Evolutionary conservation across 495 filamentous ascomycete genomes (phyloP).

Genomic region (Neurospora sp.): DNA sequence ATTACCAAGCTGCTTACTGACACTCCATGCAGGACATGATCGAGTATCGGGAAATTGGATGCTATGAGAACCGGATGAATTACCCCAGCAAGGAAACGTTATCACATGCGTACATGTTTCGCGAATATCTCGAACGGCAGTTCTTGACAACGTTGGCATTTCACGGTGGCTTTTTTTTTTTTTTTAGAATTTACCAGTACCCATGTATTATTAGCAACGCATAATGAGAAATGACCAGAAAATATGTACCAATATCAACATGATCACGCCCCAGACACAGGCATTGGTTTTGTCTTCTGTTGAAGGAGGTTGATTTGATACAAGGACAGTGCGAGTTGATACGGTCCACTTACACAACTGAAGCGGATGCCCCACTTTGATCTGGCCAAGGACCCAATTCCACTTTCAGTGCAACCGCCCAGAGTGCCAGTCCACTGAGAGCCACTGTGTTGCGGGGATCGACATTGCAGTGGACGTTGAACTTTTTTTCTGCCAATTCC

Average conservation of each 20-base stretch:
- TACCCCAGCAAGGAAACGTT: neutral
- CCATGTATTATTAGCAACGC: neutral
- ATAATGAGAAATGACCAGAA: neutral
- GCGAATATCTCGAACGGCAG: neutral
- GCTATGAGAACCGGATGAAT: neutral
- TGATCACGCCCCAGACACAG: neutral
- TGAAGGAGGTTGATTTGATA: neutral
- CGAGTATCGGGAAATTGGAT: neutral
- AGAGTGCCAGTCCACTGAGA: neutral
- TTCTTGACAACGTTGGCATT: neutral
- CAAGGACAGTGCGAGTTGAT: neutral
- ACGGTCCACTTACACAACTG: neutral
- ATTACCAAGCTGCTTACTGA: neutral
- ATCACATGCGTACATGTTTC: neutral
- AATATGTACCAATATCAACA: neutral
- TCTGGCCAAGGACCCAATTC: neutral
- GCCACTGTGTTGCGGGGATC: conserved; percentile 1
- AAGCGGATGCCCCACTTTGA: neutral
- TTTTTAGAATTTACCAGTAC: neutral
- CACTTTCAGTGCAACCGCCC: neutral
- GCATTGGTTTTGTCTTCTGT: neutral
- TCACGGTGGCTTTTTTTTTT: neutral
- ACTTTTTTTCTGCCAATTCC: conserved; percentile 20
- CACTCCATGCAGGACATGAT: neutral
- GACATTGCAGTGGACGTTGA: neutral